A percentile compares a stretch with the other conserved stretches of the same genome.
Evolutionary conservation across 345 rosid species (phyloP).

Genomic region (Ceriops tagal): DNA sequence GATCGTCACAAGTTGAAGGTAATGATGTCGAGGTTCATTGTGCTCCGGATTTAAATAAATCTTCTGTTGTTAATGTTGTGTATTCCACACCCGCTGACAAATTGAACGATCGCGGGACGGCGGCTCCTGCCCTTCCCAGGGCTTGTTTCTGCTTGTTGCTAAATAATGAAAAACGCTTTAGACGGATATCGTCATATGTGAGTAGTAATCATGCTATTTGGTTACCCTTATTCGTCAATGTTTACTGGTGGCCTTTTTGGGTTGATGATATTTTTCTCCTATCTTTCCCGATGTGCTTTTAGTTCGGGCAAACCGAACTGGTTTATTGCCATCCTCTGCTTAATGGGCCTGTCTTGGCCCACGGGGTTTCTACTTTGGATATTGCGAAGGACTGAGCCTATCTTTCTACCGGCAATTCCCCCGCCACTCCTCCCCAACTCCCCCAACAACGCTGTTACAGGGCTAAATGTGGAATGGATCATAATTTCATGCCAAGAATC

Average conservation of each 20-base stretch:
- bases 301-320: background rate
- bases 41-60: background rate
- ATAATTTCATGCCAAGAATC: background rate
- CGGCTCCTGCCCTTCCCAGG: too few species aligned
- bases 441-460: too few species aligned
- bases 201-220: too few species aligned
- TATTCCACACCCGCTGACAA: too few species aligned
- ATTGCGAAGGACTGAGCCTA: background rate
- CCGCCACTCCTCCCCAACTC: too few species aligned
- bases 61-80: background rate
- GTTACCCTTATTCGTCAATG: background rate
- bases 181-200: too few species aligned
- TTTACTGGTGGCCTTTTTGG: background rate
- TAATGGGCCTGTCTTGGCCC: background rate
- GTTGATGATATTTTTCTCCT: background rate
- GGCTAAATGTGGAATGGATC: background rate
- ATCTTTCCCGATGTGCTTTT: background rate
- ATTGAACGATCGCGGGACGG: too few species aligned
- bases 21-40: conserved; percentile 6
- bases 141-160: too few species aligned
- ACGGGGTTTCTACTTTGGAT: background rate
- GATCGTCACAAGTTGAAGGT: conserved; percentile 47
- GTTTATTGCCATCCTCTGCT: background rate
- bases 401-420: too few species aligned
- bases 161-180: too few species aligned